Percentiles rank a stretch among this genome's conserved stretches.
phyloP scores from a whole-genome alignment of 768 basidiomycete species.

The Lactifluus hygrophoroides region DNA sequence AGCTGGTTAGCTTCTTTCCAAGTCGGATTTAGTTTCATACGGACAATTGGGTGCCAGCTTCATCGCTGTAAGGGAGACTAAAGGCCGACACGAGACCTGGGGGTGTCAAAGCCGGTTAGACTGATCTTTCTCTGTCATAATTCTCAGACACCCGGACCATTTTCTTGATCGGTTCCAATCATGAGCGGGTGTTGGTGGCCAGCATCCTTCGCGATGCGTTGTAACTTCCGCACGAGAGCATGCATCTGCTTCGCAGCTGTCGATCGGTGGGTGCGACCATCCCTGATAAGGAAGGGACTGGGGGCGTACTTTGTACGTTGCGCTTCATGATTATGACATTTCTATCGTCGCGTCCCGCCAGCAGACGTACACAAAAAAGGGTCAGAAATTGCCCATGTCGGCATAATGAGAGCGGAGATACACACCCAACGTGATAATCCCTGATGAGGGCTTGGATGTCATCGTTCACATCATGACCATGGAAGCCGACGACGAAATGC shows the following conservation, averaged over 20 bases:
- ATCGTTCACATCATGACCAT: constrained; percentile 43
- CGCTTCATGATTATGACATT: constrained; percentile 63
- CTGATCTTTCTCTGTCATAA: not conserved
- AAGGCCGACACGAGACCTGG: constrained; percentile 65
- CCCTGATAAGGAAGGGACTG: not conserved
- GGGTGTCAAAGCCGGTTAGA: not conserved
- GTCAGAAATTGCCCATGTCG: not conserved
- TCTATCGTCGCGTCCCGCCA: too few species aligned
- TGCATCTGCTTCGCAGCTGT: constrained; percentile 46
- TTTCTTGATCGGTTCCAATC: constrained; percentile 69
- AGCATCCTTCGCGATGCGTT: constrained; percentile 45
- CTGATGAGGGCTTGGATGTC: constrained; percentile 48
- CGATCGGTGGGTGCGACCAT: not conserved
- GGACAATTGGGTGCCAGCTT: constrained; percentile 61
- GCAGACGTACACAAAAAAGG: too few species aligned
- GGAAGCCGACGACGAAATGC: constrained; percentile 70
- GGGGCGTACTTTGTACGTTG: constrained; percentile 45
- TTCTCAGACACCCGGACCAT: constrained; percentile 35
- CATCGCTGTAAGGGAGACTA: constrained; percentile 28
- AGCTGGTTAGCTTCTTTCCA: not conserved
- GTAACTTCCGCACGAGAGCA: constrained; percentile 40
- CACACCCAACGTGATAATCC: constrained; percentile 53
- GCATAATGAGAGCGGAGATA: not conserved
- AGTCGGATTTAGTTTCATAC: constrained; percentile 21
- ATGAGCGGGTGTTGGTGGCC: constrained; percentile 50